Percentiles rank a stretch among this genome's conserved stretches.
Evolutionary conservation across 108 stramenopile species (phyloP).

Genomic region (Cyclotella kingstonii): DNA sequence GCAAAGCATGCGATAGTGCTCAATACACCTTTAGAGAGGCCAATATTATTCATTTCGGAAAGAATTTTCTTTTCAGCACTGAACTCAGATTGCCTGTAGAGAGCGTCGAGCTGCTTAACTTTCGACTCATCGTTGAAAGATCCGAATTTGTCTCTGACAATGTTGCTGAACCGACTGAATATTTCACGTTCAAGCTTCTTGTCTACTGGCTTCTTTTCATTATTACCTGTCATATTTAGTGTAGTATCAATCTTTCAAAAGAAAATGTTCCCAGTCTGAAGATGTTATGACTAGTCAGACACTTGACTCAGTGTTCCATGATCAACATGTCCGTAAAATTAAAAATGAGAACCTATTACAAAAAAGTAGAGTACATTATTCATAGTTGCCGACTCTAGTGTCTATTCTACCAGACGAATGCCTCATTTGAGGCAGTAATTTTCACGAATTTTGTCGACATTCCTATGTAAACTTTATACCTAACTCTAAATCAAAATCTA

Average conservation of each 20-base stretch:
- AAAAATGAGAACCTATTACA: no score
- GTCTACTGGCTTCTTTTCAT: not conserved
- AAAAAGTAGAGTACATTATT: no score
- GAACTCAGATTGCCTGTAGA: slow-evolving; percentile 34
- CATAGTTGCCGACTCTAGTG: no score
- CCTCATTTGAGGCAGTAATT: no score
- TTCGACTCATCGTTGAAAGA: slow-evolving; percentile 4
- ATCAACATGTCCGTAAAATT: no score
- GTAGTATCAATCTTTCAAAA: not conserved
- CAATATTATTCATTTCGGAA: slow-evolving; percentile 35
- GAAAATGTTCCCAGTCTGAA: no score
- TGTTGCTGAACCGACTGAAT: slow-evolving; percentile 28
- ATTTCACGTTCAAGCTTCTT: slow-evolving; percentile 19
- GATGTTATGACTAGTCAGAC: no score
- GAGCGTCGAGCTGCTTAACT: slow-evolving; percentile 21
- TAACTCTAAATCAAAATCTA: no score
- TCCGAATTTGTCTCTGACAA: slow-evolving; percentile 23
- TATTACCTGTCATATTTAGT: slow-evolving; percentile 9
- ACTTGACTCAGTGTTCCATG: no score
- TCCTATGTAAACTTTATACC: no score
- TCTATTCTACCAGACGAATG: no score
- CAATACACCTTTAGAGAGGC: slow-evolving; percentile 26
- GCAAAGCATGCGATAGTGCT: slow-evolving; percentile 27
- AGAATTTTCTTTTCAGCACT: slow-evolving; percentile 30
- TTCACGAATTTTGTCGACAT: no score